phyloP scores from a whole-genome alignment of 495 filamentous ascomycete species.

The Aspergillus bridgeri region DNA sequence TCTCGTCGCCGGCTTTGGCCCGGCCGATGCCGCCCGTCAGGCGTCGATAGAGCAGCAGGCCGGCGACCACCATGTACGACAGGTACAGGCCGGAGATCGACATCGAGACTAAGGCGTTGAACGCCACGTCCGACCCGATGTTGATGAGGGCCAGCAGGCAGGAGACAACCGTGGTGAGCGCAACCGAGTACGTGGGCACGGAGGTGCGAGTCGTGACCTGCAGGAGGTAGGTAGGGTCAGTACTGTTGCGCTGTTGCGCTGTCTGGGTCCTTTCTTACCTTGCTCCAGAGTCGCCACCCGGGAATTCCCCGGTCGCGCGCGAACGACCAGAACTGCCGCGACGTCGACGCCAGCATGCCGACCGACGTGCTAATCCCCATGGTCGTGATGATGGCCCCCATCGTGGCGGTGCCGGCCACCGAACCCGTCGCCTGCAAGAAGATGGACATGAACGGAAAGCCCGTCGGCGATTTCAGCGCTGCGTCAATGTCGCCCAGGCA shows the following conservation, averaged over 20 bases:
- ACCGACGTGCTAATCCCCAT: conserved; percentile 41
- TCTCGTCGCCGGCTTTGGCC: conserved; percentile 15
- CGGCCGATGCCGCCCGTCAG: conserved; percentile 31
- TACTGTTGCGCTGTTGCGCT: background rate
- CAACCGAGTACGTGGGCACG: conserved; percentile 40
- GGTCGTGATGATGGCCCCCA: conserved; percentile 43
- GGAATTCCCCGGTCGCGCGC: conserved; percentile 52
- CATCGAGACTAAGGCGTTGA: conserved; percentile 45
- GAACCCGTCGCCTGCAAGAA: conserved; percentile 44
- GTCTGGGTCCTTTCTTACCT: conserved; percentile 28
- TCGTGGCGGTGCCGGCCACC: conserved; percentile 36
- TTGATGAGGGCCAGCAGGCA: conserved; percentile 44
- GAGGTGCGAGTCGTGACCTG: conserved; percentile 31
- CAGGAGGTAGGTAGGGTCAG: background rate
- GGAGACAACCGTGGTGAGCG: conserved; percentile 31
- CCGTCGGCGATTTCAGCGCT: conserved; percentile 30
- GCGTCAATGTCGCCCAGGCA: conserved; percentile 40
- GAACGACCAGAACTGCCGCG: conserved; percentile 55
- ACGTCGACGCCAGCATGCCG: conserved; percentile 45
- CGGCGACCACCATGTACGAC: conserved; percentile 42
- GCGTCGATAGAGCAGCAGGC: conserved; percentile 48
- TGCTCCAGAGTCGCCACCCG: conserved; percentile 37
- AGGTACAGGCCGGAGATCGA: conserved; percentile 40
- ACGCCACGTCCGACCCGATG: conserved; percentile 44
- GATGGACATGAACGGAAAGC: conserved; percentile 52